phyloP scores from a whole-genome alignment of 352 stramenopile species.

The Pythium guiyangense region DNA sequence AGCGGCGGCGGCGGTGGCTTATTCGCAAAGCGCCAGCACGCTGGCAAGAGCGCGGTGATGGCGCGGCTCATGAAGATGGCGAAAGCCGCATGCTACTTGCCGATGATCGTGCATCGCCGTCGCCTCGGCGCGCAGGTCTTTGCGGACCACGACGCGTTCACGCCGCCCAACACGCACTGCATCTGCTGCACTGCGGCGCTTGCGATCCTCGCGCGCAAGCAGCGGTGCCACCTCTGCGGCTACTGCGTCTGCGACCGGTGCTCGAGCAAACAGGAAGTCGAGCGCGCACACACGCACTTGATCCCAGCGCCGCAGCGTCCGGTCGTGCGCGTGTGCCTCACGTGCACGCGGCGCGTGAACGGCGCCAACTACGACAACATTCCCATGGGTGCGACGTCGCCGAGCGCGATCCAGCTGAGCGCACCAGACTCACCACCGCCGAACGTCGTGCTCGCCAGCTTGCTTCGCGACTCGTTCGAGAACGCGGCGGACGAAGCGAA shows the following conservation, averaged over 20 bases:
- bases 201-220: conserved; percentile 16
- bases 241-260: conserved; percentile 56
- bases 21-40: not conserved
- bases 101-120: conserved; percentile 23
- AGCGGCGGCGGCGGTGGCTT: not conserved
- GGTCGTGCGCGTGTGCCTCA: conserved; percentile 40
- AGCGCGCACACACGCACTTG: conserved; percentile 27
- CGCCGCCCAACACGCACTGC: conserved; percentile 25
- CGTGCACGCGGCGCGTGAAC: conserved; percentile 50
- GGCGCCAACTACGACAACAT: conserved; percentile 47
- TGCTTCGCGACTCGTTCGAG: conserved; percentile 39
- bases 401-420: conserved; percentile 22
- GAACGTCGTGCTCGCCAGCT: conserved; percentile 24
- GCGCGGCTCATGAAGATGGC: conserved; percentile 31
- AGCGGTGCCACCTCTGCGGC: conserved; percentile 55
- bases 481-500: conserved; percentile 19
- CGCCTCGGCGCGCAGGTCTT: conserved; percentile 32
- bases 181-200: conserved; percentile 24
- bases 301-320: conserved; percentile 9
- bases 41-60: conserved; percentile 16
- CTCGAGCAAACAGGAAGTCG: conserved; percentile 26
- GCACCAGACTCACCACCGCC: conserved; percentile 13
- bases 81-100: conserved; percentile 26
- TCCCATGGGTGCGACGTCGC: conserved; percentile 16
- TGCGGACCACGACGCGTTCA: conserved; percentile 18